A percentile compares a stretch with the other conserved stretches of the same genome.
These are phyloP conservation scores for Metschnikowia kunwiensis DNA, from an alignment of 805 yeast species.

Conservation along the genomic window DNA sequence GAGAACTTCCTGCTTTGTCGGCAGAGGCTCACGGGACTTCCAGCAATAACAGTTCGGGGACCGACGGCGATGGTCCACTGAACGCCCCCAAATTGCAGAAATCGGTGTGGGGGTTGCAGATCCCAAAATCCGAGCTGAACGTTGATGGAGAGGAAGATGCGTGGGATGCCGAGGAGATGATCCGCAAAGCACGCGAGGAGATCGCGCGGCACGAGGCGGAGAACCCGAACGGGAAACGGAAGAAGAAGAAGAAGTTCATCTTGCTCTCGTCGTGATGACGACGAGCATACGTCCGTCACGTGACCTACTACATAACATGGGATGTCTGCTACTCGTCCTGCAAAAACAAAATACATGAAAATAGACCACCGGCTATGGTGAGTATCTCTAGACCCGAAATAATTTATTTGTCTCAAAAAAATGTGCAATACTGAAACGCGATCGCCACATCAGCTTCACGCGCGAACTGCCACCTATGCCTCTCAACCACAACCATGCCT, in stretches of 20 bases:
- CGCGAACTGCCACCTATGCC: slow-evolving; percentile 1
- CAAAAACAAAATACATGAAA: no score
- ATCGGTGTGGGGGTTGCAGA: slow-evolving; percentile 78
- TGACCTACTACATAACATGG: no score
- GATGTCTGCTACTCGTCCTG: no score
- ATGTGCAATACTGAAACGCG: no score
- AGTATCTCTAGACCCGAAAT: no score
- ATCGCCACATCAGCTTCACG: not conserved
- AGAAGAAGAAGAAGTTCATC: slow-evolving; percentile 47
- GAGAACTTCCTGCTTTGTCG: slow-evolving; percentile 35
- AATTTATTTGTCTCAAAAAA: no score
- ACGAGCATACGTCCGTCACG: no score
- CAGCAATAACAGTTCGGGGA: slow-evolving; percentile 7
- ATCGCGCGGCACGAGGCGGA: slow-evolving; percentile 30
- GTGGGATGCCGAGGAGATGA: slow-evolving; percentile 50
- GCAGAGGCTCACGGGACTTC: slow-evolving; percentile 6
- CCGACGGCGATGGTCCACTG: slow-evolving; percentile 4
- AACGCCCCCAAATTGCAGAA: slow-evolving; percentile 5
- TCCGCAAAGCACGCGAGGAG: slow-evolving; percentile 50
- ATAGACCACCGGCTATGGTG: no score
- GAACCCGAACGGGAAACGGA: slow-evolving; percentile 26
- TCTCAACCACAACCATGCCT: slow-evolving; percentile 16
- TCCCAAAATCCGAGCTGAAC: slow-evolving; percentile 41
- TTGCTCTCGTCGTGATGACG: slow-evolving; percentile 29
- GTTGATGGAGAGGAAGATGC: slow-evolving; percentile 37